Evolutionary conservation across 2,329 filamentous ascomycete genomes (phyloP), one percentile per base, ranked within the genome.

Genomic region (Lecanicillium sp.): DNA sequence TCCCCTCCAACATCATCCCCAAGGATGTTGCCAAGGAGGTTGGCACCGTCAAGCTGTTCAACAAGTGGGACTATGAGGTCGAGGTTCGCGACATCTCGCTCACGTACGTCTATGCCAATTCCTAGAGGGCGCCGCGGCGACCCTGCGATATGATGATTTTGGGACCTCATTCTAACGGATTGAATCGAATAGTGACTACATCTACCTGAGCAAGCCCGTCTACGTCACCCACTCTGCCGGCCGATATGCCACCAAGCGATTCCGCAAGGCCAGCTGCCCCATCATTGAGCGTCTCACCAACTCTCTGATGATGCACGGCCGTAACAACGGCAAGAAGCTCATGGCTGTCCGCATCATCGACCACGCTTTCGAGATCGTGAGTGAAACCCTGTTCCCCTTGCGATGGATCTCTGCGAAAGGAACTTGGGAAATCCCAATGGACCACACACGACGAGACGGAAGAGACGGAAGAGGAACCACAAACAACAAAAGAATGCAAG

Each of bases 301-400:
- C 86, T 97, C 92, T 46, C 84, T 98, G 69, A 98, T 98, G 94
- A 97, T 97, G 90, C 95, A 98, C 84, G 92, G 92, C 73, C 92
- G 92, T 75, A 98, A 98, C 87, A 98, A 96, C 86, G 92, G 92
- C 74, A 98, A 98, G 86, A 98, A 98, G 87, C 83, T 97, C 66
- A 96, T 94, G 89, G 94, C 92, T 66, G 90, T 97, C 70, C 88
- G 92, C 74, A 98, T 98, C 59, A 89, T 98, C 61, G 89, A 89
- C 58, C 92, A 98, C 79, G 73, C 90, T 61, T 98, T 98, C 74
- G 94, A 98, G 80, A 98, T 98, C 69, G 90, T 96, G 84, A 70
- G 87, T 84, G 51, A 36, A 38, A 37, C 43, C 42, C 29, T 39
- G n/a, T n/a, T n/a, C n/a, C n/a, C n/a, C n/a, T n/a, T n/a, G n/a